Base-by-base conservation (phyloP, 73 alveolate genomes). In the Diophrys appendiculata region DNA sequence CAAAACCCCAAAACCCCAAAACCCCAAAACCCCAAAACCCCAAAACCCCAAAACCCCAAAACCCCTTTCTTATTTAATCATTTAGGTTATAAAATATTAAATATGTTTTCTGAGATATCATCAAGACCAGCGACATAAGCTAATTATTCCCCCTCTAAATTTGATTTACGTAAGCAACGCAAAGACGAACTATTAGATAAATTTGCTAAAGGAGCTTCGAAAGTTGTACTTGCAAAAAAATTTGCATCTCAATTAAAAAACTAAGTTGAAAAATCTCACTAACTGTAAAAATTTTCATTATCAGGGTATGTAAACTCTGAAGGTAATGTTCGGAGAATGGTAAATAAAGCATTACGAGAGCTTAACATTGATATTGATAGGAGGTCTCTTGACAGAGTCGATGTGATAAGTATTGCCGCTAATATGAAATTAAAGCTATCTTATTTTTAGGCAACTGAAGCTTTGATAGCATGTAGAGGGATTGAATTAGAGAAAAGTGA, bases 371-470 rank as follows among this genome's bases (percentile, higher is more conserved):
- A 76, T 18, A 43, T 43, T 5, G 60, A 43, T 43, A 43, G 18
- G 65, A 73, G 55, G 52, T 76, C 76, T 25, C 29, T 76, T 23
- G 24, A 29, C 52, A n/a, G 84, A 11, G 2, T 14, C 11, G 31
- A 76, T 32, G 25, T 76, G 8, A 54, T 76, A 27, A 65, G 55
- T 55, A 29, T 76, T 0, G 64, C 76, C 28, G 5, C 27, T 29
- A 2, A 13, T 25, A 5, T 76, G 67, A 76, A 76, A 55, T 27
- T 76, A 60, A 73, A 76, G n/a, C 25, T 76, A 14, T 54, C 73
- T 24, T 76, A 76, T 30, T 60, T 76, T 23, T 60, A 76, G 33
- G 84, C 84, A 27, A 76, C 84, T 24, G 84, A 76, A 56, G 84
- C 84, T 3, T 22, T 76, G 28, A 29, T 76, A 22, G 64, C 24